A percentile compares a stretch with the other conserved stretches of the same genome.
Conservation (phyloP, 2,329 filamentous ascomycete species). For the Ophiostoma piceae region DNA sequence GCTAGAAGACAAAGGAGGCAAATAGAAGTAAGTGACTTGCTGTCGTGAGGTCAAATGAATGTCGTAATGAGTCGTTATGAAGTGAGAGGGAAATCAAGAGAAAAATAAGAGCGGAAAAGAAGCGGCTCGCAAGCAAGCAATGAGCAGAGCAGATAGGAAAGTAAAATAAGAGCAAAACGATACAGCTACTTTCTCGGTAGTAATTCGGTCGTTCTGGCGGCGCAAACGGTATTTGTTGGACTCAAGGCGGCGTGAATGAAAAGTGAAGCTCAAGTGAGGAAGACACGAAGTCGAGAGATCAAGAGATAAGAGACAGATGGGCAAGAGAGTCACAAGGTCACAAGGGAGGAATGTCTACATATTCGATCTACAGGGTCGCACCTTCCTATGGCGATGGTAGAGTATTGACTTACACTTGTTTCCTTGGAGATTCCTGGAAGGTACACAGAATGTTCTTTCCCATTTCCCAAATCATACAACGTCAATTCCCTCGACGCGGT, state of each 20-base stretch:
- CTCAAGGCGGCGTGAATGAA: not conserved
- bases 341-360: not conserved
- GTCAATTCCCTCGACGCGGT: slow-evolving; percentile 21
- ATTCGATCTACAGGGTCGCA: not conserved
- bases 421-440: not conserved
- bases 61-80: not conserved
- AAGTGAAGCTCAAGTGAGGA: slow-evolving; percentile 4
- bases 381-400: not conserved
- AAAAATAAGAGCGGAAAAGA: not conserved
- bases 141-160: not conserved
- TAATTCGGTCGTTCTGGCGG: too few relatives aligned
- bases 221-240: not conserved
- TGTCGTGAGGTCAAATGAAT: not conserved
- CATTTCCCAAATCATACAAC: slow-evolving; percentile 19
- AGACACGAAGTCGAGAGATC: not conserved
- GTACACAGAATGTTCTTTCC: slow-evolving; percentile 18
- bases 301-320: not conserved
- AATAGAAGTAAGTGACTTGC: not conserved
- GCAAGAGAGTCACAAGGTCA: not conserved
- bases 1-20: slow-evolving; percentile 4
- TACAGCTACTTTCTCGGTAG: not conserved
- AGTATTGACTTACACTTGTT: not conserved
- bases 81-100: not conserved
- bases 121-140: not conserved
- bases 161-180: not conserved